Evolutionary conservation across 306 rosid genomes (phyloP).

Genomic region (Oxytropis ochrocephala): DNA sequence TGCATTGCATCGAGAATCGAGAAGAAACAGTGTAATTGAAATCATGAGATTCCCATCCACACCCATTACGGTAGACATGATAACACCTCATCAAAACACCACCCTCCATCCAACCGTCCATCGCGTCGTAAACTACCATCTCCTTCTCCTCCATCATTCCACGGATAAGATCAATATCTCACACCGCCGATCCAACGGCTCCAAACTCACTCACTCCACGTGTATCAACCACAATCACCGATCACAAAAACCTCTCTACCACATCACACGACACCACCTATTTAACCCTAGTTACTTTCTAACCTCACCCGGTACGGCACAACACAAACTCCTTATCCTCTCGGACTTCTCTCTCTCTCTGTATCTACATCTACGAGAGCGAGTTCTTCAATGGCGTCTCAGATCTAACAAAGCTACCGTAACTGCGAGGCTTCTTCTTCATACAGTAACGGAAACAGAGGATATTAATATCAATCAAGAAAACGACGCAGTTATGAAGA

Average conservation of each 20-base stretch:
- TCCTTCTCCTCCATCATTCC: slow-evolving; percentile 5
- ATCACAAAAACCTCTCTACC: background rate
- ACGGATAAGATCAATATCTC: slow-evolving; percentile 46
- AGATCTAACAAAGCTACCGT: slow-evolving; percentile 45
- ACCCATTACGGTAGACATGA: slow-evolving; percentile 38
- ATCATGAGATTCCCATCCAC: slow-evolving; percentile 66
- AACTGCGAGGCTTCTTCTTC: background rate
- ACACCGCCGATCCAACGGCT: slow-evolving; percentile 37
- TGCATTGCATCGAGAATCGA: slow-evolving; percentile 22
- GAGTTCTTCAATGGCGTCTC: slow-evolving; percentile 53
- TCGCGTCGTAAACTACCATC: background rate
- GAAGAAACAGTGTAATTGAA: slow-evolving; percentile 67
- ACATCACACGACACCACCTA: slow-evolving; percentile 16
- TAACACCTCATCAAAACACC: slow-evolving; percentile 33
- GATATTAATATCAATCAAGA: background rate
- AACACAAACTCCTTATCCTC: slow-evolving; percentile 46
- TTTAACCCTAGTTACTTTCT: slow-evolving; percentile 70
- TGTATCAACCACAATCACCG: slow-evolving; percentile 12
- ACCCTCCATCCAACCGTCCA: background rate
- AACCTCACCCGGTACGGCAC: slow-evolving; percentile 37
- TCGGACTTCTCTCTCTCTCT: background rate
- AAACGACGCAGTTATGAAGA: slow-evolving; percentile 40
- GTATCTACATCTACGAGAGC: background rate
- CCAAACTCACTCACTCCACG: slow-evolving; percentile 15
- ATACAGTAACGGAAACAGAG: background rate